Percentiles rank a stretch among this genome's conserved stretches.
phyloP scores from a whole-genome alignment of 2,329 filamentous ascomycete species.

The Ascochyta fabae region DNA sequence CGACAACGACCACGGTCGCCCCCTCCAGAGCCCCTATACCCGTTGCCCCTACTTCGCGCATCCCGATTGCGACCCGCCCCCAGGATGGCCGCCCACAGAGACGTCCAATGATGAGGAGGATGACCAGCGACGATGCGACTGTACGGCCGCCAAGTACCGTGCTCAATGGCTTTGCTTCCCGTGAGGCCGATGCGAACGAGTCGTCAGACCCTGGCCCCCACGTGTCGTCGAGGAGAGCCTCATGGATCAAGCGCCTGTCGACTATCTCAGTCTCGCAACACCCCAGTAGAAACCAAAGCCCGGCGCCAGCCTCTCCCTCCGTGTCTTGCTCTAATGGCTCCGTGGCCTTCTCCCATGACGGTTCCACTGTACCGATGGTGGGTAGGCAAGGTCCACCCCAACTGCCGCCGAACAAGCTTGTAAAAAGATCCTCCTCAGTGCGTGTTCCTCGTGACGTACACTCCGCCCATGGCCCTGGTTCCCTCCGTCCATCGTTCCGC shows the following conservation, averaged over 20 bases:
- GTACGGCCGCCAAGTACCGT: slow-evolving; percentile 26
- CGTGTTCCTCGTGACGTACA: slow-evolving; percentile 54
- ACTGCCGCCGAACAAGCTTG: slow-evolving; percentile 74
- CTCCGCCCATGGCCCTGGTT: slow-evolving; percentile 59
- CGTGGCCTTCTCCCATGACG: slow-evolving; percentile 53
- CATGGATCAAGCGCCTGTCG: slow-evolving; percentile 77
- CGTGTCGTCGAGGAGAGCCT: slow-evolving; percentile 54
- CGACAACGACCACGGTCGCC: slow-evolving; percentile 30
- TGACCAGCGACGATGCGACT: slow-evolving; percentile 39
- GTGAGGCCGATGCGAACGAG: slow-evolving; percentile 32
- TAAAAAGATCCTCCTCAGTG: slow-evolving; percentile 72
- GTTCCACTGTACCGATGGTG: slow-evolving; percentile 70
- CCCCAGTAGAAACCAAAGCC: slow-evolving; percentile 69
- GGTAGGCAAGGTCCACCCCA: slow-evolving; percentile 48
- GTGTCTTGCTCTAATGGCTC: slow-evolving; percentile 68
- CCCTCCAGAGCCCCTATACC: slow-evolving; percentile 35
- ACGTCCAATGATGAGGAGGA: slow-evolving; percentile 41
- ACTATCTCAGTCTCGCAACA: slow-evolving; percentile 69
- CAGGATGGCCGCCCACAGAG: slow-evolving; percentile 41
- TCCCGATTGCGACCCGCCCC: slow-evolving; percentile 32
- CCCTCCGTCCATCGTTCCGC: slow-evolving; percentile 70
- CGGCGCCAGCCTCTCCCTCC: slow-evolving; percentile 70
- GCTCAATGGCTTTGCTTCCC: slow-evolving; percentile 28
- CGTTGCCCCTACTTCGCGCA: slow-evolving; percentile 33
- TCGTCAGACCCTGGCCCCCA: slow-evolving; percentile 29